Evolutionary conservation across 108 stramenopile species (phyloP).

Genomic region (Thalassiosira profunda): DNA sequence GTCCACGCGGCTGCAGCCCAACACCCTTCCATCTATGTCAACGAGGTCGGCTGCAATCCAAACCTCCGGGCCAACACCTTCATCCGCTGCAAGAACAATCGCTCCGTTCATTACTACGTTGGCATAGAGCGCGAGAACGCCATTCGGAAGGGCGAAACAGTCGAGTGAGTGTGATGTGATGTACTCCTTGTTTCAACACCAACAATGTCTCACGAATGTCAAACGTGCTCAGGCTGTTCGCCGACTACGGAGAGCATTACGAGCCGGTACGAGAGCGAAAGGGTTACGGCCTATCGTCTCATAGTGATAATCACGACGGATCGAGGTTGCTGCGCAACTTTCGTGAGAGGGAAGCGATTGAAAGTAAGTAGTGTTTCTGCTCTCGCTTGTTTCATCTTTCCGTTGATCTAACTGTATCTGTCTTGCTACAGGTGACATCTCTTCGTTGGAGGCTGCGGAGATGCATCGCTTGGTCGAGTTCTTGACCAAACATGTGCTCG

Average conservation of each 20-base stretch:
- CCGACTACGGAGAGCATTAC: conserved; percentile 66
- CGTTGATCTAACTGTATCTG: too few species aligned
- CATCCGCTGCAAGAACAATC: conserved; percentile 38
- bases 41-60: conserved; percentile 49
- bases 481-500: conserved; percentile 23
- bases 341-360: conserved; percentile 47
- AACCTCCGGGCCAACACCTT: not conserved
- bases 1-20: conserved; percentile 56
- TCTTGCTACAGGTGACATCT: too few species aligned
- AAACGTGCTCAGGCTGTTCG: too few species aligned
- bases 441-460: conserved; percentile 20
- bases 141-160: not conserved
- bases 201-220: too few species aligned
- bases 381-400: too few species aligned
- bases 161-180: conserved; percentile 23
- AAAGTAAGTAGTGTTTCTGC: too few species aligned
- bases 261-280: conserved; percentile 71
- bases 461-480: conserved; percentile 26
- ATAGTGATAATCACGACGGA: conserved; percentile 18
- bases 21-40: conserved; percentile 75
- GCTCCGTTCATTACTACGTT: conserved; percentile 61
- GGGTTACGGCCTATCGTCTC: conserved; percentile 63
- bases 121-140: conserved; percentile 26
- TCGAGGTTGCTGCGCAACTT: conserved; percentile 54
- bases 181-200: too few species aligned